Evolutionary conservation across 2,329 filamentous ascomycete genomes (phyloP), one percentile per base, ranked within the genome.

Genomic region (Pseudocercospora eumusae): DNA sequence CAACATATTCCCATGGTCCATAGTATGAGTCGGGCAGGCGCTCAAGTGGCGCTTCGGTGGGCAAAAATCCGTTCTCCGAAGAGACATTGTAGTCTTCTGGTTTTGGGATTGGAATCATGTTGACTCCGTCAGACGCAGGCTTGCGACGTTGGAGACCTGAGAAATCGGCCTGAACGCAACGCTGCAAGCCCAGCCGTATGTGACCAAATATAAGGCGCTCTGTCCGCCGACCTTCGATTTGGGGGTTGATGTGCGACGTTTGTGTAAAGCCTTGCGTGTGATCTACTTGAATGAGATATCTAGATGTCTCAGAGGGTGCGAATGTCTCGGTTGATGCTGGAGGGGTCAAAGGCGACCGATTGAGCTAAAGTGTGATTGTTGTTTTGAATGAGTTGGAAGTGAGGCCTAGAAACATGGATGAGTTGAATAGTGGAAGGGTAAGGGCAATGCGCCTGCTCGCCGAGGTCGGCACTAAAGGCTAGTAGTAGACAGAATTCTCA

Each of bases 1-100:
- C 86, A 55, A 97, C 84, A 50, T 89, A 86, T 79, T 99, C 95
- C 95, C 95, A 99, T 74, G 92, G 91, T 76, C 90, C 88, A 78
- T 98, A 99, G 81, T 97, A 98, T 2, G 89, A 85, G 73, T 97
- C 90, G 9, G 92, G 90, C 13, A 99, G 86, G 59, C 86, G 81
- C 64, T 91, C 87, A 66, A 98, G 82, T 45, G 95, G 95, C 36
- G 90, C 79, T 66, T 91, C 87, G 65, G 90, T 82, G 1, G 95
- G 92, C 58, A 99, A 85, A 79, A 99, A 99, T 72, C 95, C 95
- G 78, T 92, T 86, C 61, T 86, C 82, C 64, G 85, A 80, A 68
- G 90, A 91, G 76, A 92, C 86, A 78, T 89, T 91, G 79, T 96
- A 96, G 77, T 96, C 88, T 75, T 86, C 83, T 61, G 91, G 83